Evolutionary conservation across 2,329 filamentous ascomycete genomes (phyloP), one percentile per base, ranked within the genome.

Genomic region (Diaporthe ilicicola): DNA sequence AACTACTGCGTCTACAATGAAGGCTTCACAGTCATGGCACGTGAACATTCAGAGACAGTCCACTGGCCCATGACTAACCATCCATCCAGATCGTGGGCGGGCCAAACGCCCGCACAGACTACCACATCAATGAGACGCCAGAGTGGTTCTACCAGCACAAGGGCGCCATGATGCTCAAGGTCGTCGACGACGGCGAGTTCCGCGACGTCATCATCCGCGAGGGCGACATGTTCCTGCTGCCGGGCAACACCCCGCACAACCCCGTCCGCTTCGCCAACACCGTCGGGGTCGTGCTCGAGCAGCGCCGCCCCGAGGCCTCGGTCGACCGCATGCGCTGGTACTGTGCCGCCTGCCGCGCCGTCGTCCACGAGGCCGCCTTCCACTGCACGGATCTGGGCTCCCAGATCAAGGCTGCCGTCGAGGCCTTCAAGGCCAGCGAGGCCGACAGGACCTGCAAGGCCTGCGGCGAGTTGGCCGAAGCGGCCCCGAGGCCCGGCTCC

Each of bases 71-170:
- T 42, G 22, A 48, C 64, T 15, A 15, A 61, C 22, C 51, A 19
- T 44, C 44, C 10, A 15, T 19, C 10, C 74, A 91, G 92, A 94
- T 97, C 77, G 95, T 99, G 73, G 96, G 96, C 79, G 96, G 96
- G 15, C 96, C 96, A 78, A 98, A 98, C 82, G 94, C 94, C 73
- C 91, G 96, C 74, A 98, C 95, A 69, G 96, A 98, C 86, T 99
- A 98, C 86, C 96, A 98, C 87, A 95, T 98, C 88, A 98, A 98
- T 87, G 86, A 91, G 77, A 98, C 95, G 0, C 91, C 96, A 15
- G 96, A 98, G 82, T 98, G 95, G 92, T 99, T 98, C 90, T 98
- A 96, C 87, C 95, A 98, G 83, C 91, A 97, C 88, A 91, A 91
- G 77, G 96, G 96, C 75, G 91, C 92, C 75, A 98, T 98, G 95